A percentile compares a stretch with the other conserved stretches of the same genome.
phyloP scores from a whole-genome alignment of 371 early-diverging fungal species.

The Rhizopus stolonifer region DNA sequence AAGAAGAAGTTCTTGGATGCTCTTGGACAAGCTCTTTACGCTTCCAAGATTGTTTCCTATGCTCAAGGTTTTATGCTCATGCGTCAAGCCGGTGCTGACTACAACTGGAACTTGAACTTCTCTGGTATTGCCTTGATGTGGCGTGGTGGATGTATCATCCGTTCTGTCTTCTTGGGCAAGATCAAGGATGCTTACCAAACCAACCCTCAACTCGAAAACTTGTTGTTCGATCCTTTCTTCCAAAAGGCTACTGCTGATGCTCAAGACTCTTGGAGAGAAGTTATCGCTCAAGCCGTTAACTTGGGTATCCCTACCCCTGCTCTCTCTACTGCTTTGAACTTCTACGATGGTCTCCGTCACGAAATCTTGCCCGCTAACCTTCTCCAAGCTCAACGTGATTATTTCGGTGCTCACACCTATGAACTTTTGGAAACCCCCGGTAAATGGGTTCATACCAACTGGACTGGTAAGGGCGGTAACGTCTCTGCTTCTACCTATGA shows the following conservation, averaged over 20 bases:
- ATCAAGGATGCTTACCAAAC: constrained; percentile 91
- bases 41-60: constrained; percentile 97
- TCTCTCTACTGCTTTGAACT: constrained; percentile 89
- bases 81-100: constrained; percentile 90
- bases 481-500: constrained; percentile 58
- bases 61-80: constrained; percentile 99
- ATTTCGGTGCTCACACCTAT: constrained; percentile 98
- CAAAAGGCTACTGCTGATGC: constrained; percentile 83
- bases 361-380: constrained; percentile 93
- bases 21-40: constrained; percentile 91
- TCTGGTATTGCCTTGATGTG: constrained; percentile 97
- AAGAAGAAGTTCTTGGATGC: constrained; percentile 84
- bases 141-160: constrained; percentile 99
- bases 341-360: constrained; percentile 96
- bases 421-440: constrained; percentile 82
- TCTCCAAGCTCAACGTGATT: constrained; percentile 97
- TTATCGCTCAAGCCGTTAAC: constrained; percentile 79
- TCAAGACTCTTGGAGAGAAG: constrained; percentile 88
- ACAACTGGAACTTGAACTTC: constrained; percentile 95
- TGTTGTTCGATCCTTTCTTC: constrained; percentile 95
- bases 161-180: constrained; percentile 92
- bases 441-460: constrained; percentile 92
- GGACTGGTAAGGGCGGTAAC: constrained; percentile 89
- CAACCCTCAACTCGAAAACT: constrained; percentile 84
- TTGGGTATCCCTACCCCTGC: constrained; percentile 94